phyloP scores from a whole-genome alignment of 805 yeast species.

The Starmerella stigmatis region DNA sequence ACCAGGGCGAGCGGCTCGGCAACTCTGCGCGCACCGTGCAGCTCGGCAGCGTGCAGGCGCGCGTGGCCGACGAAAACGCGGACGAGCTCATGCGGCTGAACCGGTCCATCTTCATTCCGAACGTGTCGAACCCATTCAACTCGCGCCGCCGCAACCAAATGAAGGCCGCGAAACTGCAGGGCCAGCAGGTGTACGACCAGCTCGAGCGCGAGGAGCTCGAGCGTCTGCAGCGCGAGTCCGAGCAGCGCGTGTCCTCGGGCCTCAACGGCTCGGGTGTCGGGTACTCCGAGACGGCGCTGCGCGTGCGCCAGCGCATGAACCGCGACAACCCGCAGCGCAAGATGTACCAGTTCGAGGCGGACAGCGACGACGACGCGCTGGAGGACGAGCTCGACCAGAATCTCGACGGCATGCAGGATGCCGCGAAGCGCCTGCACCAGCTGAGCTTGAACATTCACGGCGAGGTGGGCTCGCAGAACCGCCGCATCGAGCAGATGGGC shows the following conservation, averaged over 20 bases:
- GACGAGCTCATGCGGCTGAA: constrained; percentile 67
- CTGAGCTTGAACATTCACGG: constrained; percentile 63
- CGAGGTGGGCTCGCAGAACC: constrained; percentile 72
- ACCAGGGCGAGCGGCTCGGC: constrained; percentile 81
- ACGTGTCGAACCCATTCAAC: constrained; percentile 79
- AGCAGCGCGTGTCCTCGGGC: constrained; percentile 54
- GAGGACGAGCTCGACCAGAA: constrained; percentile 80
- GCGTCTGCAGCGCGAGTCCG: constrained; percentile 49
- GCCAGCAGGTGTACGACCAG: constrained; percentile 53
- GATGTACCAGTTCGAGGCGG: constrained; percentile 48
- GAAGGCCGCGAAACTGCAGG: constrained; percentile 58
- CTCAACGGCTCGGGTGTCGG: constrained; percentile 24
- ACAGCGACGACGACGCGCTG: constrained; percentile 85
- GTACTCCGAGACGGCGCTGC: constrained; percentile 29
- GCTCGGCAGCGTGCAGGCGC: constrained; percentile 68
- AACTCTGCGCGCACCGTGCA: constrained; percentile 68
- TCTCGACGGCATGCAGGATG: constrained; percentile 61
- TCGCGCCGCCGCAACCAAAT: constrained; percentile 63
- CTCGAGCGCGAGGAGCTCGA: constrained; percentile 51
- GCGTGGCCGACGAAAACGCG: constrained; percentile 73
- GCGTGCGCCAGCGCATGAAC: constrained; percentile 44
- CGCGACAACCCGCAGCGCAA: constrained; percentile 33
- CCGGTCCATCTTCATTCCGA: constrained; percentile 71
- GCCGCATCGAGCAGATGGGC: constrained; percentile 61
- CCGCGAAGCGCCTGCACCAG: constrained; percentile 58